phyloP scores from a whole-genome alignment of 306 rosid genomes.

The Quercus glauca region DNA sequence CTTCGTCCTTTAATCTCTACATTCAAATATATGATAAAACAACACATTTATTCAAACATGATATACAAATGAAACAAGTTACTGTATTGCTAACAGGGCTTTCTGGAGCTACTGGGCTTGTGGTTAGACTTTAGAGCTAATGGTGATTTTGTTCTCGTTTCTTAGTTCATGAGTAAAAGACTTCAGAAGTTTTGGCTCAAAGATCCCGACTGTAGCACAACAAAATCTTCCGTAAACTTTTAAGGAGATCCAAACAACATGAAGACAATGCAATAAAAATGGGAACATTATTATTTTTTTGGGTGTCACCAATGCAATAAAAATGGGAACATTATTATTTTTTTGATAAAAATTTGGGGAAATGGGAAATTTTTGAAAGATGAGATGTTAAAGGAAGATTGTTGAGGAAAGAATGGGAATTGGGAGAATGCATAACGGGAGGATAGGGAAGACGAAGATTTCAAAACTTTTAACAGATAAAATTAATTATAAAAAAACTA shows the following conservation, averaged over 20 bases:
- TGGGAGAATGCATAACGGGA: no score
- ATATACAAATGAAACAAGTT: background rate
- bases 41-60: no score
- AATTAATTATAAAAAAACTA: no score
- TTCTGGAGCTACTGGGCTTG: background rate
- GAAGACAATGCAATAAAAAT: background rate
- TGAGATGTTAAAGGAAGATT: no score
- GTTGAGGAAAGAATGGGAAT: no score
- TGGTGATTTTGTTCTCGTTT: background rate
- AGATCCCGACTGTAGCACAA: background rate
- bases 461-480: no score
- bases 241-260: conserved; percentile 27
- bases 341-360: no score
- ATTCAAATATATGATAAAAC: no score
- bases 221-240: conserved; percentile 22
- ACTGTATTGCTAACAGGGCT: background rate
- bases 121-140: background rate
- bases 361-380: no score
- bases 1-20: no score
- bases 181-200: background rate
- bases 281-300: background rate
- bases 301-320: conserved; percentile 13
- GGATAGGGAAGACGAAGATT: no score
- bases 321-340: no score
- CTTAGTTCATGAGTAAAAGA: background rate